These are phyloP conservation scores for Acanthamoeba lenticulata DNA, from an alignment of 208 protist species.

Conservation along the genomic window DNA sequence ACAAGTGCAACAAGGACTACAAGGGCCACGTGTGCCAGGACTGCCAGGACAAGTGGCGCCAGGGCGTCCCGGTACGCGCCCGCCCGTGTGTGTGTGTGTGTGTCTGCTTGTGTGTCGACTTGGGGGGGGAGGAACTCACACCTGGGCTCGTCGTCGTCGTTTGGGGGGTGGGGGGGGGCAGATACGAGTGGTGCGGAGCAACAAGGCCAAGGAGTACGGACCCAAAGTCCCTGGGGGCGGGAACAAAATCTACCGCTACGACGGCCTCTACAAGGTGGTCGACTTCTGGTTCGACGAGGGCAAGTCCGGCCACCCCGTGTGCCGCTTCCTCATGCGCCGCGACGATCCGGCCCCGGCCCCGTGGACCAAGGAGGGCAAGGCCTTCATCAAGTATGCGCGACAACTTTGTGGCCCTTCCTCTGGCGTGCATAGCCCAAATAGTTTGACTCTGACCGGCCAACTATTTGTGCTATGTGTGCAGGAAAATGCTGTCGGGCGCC, in stretches of 20 bases:
- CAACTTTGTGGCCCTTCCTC: no score
- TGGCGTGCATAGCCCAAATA: not conserved
- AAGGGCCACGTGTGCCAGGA: not conserved
- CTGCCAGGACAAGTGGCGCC: not conserved
- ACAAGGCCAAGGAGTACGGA: constrained; percentile 1
- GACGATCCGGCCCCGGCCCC: constrained; percentile 34
- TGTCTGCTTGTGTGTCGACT: no score
- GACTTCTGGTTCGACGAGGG: constrained; percentile 50
- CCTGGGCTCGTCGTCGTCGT: no score
- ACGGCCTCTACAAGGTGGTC: constrained; percentile 64
- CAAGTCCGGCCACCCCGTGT: constrained; percentile 35
- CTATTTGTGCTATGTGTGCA: not conserved
- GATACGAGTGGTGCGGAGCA: constrained; percentile 24
- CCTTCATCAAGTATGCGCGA: constrained; percentile 45
- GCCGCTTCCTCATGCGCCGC: not conserved
- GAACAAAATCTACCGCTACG: constrained; percentile 32
- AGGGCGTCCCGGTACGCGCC: not conserved
- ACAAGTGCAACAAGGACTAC: constrained; percentile 22
- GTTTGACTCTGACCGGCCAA: not conserved
- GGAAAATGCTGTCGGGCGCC: not conserved
- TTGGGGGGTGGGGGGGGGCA: no score
- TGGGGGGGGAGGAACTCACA: no score
- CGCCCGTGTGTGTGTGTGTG: no score
- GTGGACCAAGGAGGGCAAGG: not conserved
- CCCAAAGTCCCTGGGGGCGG: not conserved